Conservation (phyloP, 2,329 filamentous ascomycete species). For the Decorospora gaudefroyi region DNA sequence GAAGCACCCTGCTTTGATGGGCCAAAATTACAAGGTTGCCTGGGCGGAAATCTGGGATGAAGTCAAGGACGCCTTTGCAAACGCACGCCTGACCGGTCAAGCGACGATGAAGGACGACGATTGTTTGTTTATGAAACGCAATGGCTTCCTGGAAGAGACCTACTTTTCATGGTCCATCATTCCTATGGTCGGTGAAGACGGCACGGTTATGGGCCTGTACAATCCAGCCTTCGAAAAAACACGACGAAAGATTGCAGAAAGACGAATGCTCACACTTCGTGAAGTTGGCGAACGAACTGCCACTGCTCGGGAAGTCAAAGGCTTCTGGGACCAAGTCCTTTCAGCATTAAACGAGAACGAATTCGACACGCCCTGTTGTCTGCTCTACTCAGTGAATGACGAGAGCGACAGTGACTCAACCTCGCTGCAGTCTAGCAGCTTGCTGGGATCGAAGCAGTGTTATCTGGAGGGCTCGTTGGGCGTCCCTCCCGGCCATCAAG, state of each 20-base stretch:
- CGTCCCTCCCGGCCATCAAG: slow-evolving; percentile 65
- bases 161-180: slow-evolving; percentile 85
- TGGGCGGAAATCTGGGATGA: slow-evolving; percentile 78
- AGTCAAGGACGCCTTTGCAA: slow-evolving; percentile 69
- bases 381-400: slow-evolving; percentile 76
- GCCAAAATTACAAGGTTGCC: slow-evolving; percentile 67
- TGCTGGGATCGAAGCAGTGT: slow-evolving; percentile 65
- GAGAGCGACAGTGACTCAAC: slow-evolving; percentile 72
- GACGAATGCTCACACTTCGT: slow-evolving; percentile 76
- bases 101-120: slow-evolving; percentile 86
- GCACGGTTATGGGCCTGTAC: slow-evolving; percentile 74
- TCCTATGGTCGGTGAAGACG: slow-evolving; percentile 74
- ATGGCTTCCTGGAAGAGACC: slow-evolving; percentile 73
- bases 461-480: slow-evolving; percentile 74
- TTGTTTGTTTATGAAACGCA: slow-evolving; percentile 70
- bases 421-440: slow-evolving; percentile 70
- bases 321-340: slow-evolving; percentile 73
- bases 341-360: slow-evolving; percentile 74
- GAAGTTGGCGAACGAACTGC: slow-evolving; percentile 78
- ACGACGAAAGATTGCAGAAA: slow-evolving; percentile 73
- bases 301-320: slow-evolving; percentile 70
- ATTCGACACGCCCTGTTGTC: slow-evolving; percentile 74
- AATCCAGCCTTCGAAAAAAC: slow-evolving; percentile 85
- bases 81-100: slow-evolving; percentile 70
- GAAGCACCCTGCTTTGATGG: slow-evolving; percentile 79